Base-by-base conservation (phyloP, 108 stramenopile genomes). In the Schizochytrium sp. region DNA sequence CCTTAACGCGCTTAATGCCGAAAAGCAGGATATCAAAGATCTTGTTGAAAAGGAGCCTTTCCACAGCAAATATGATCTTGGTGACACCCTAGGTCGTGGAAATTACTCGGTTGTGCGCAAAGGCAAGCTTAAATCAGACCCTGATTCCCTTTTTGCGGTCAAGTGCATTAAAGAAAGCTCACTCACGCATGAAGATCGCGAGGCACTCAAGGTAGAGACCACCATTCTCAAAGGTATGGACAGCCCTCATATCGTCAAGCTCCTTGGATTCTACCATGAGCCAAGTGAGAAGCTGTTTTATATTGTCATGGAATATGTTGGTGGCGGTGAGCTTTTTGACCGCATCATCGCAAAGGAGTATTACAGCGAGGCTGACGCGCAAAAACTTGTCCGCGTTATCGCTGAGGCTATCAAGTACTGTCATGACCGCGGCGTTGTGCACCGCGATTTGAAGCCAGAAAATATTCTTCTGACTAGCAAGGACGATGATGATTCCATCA, bases 311-410 rank as follows among this genome's bases (percentile, higher is more conserved):
- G 98, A 98, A 92, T 91, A 92, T n/a, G 95, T 96, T 93, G 56
- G 88, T 58, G 98, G 99, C 19, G 99, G 98, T 3, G 99, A 98
- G 91, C 93, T 99, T n/a, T 98, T 98, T 87, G 97, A 98, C 93
- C 94, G 97, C 8, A 97, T 99, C 88, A 97, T 98, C 15, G 91
- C 94, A 7, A 97, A 97, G 92, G 95, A 95, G 83, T 95, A 89
- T 72, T 99, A 98, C 92, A 96, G 93, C 87, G 98, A 99, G 89
- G 95, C 94, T 88, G 97, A 98, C 90, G 98, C 98, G 4, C 91
- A 97, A 17, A 93, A 94, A 56, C 90, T 94, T 4, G 95, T 97
- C 76, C 92, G 92, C 61, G 95, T 94, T 60, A 46, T 98, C 10
- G 89, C 97, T 61, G 95, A 94, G 58, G 97, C 97, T 5, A 88